These are phyloP conservation scores for Pterocarpus santalinus DNA, from an alignment of 306 rosid genomes.

Conservation along the genomic window DNA sequence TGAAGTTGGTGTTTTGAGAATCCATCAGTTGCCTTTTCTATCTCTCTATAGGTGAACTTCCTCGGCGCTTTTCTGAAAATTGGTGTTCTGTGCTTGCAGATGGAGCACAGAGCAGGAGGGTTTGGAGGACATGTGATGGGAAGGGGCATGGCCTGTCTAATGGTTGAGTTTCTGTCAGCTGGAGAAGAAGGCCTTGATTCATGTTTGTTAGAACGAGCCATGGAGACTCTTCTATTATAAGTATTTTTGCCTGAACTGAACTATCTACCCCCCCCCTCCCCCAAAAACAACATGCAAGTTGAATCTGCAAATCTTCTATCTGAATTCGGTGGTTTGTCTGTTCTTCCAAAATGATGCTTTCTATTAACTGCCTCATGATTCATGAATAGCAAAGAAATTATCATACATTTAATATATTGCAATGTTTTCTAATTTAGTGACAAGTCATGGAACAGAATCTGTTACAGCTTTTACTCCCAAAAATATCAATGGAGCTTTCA, in stretches of 20 bases:
- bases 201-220: background rate
- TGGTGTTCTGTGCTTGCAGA: slow-evolving; percentile 35
- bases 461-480: slow-evolving; percentile 22
- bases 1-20: slow-evolving; percentile 35
- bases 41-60: slow-evolving; percentile 40
- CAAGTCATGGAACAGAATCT: background rate
- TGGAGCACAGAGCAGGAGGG: slow-evolving; percentile 44
- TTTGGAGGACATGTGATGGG: slow-evolving; percentile 28
- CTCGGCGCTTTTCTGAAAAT: slow-evolving; percentile 35
- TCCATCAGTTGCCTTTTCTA: slow-evolving; percentile 38
- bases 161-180: slow-evolving; percentile 31
- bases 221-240: background rate
- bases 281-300: too few species aligned
- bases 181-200: background rate
- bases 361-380: slow-evolving; percentile 1
- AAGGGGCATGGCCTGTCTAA: slow-evolving; percentile 36
- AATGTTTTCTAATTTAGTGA: background rate
- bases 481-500: slow-evolving; percentile 16
- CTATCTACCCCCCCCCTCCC: background rate
- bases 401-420: background rate
- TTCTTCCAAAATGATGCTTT: background rate
- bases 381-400: background rate
- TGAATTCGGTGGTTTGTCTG: background rate
- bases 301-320: background rate
- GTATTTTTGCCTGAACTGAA: background rate